phyloP scores from a whole-genome alignment of 305 asterid genomes.

The Fraxinus nigra region DNA sequence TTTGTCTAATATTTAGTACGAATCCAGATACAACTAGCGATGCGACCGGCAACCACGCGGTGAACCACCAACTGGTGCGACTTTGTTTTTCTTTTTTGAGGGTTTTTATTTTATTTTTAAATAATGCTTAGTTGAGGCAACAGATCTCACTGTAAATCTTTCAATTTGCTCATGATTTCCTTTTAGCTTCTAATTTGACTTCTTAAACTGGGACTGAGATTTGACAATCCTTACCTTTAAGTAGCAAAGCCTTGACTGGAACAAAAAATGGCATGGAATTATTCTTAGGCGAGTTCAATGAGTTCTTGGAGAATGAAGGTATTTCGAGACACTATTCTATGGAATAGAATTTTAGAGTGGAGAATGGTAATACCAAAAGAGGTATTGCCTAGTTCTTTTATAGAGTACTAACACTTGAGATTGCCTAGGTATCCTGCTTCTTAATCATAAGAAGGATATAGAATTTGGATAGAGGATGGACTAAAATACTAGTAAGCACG shows the following conservation, averaged over 20 bases:
- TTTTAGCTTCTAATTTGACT: background rate
- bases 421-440: background rate
- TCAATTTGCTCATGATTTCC: background rate
- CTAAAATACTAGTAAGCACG: background rate
- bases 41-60: background rate
- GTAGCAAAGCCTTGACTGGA: background rate
- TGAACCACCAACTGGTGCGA: background rate
- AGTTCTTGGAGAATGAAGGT: background rate
- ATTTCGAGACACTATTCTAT: background rate
- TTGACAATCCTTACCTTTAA: background rate
- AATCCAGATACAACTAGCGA: background rate
- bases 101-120: too few relatives aligned
- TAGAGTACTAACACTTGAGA: background rate
- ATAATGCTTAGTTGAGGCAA: background rate
- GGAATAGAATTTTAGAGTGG: background rate
- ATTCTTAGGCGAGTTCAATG: background rate
- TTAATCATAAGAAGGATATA: background rate
- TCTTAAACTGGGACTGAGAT: background rate
- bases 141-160: background rate
- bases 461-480: background rate
- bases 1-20: background rate
- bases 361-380: background rate
- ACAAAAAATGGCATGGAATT: background rate
- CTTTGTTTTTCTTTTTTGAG: too few relatives aligned
- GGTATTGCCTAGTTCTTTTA: background rate